A percentile compares a stretch with the other conserved stretches of the same genome.
Evolutionary conservation across 352 stramenopile species (phyloP).

Genomic region (Plasmopara halstedii): DNA sequence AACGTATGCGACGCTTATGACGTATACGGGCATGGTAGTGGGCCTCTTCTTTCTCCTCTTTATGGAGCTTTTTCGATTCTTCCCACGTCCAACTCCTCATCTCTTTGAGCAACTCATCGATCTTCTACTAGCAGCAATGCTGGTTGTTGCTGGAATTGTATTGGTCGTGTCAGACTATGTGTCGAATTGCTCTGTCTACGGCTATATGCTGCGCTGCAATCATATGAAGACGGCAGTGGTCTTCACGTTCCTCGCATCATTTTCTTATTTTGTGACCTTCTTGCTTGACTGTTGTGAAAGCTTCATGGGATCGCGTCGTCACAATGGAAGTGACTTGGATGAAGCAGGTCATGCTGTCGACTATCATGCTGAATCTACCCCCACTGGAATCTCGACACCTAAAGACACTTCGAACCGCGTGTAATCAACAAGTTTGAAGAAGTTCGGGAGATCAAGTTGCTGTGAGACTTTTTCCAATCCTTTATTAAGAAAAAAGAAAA

Average conservation of each 20-base stretch:
- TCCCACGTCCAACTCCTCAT: conserved; percentile 27
- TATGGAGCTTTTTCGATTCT: conserved; percentile 35
- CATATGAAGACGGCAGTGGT: conserved; percentile 42
- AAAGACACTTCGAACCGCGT: conserved; percentile 25
- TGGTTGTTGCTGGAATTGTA: conserved; percentile 59
- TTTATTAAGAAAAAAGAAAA: too few relatives aligned
- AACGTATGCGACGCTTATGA: conserved; percentile 49
- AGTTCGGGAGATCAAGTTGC: too few relatives aligned
- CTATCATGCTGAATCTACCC: conserved; percentile 20
- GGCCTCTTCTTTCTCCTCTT: conserved; percentile 45
- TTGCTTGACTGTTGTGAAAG: conserved; percentile 45
- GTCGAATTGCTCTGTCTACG: conserved; percentile 48
- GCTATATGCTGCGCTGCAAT: conserved; percentile 61
- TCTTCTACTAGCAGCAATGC: conserved; percentile 38
- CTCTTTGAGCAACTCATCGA: conserved; percentile 48
- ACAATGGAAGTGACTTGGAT: conserved; percentile 7
- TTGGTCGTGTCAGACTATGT: conserved; percentile 66
- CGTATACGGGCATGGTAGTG: conserved; percentile 62
- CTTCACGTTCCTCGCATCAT: conserved; percentile 59
- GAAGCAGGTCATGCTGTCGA: conserved; percentile 8
- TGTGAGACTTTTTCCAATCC: too few relatives aligned
- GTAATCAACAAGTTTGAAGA: conserved; percentile 11
- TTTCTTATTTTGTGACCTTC: conserved; percentile 38
- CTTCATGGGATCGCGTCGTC: neutral
- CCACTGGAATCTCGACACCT: conserved; percentile 9